Percentiles rank a stretch among this genome's conserved stretches.
Conservation (phyloP, 768 basidiomycete species). For the Suillus discolor region DNA sequence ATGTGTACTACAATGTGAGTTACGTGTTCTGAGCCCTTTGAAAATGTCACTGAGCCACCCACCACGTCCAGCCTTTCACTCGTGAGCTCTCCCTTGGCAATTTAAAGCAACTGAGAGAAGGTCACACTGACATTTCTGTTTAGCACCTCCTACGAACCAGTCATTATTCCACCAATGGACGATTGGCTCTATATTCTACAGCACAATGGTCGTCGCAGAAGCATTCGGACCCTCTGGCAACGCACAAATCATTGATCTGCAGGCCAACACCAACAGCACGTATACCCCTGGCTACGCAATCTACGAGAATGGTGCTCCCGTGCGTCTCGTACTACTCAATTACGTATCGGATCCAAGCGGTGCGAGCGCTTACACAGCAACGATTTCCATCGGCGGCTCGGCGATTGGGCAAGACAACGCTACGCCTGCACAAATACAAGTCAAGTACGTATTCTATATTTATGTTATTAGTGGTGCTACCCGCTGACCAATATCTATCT, state of each 20-base stretch:
- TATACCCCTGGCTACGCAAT: conserved; percentile 54
- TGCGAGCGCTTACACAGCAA: conserved; percentile 39
- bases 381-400: conserved; percentile 35
- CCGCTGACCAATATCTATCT: not conserved
- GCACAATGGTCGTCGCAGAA: conserved; percentile 41
- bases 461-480: not conserved
- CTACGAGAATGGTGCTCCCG: conserved; percentile 62
- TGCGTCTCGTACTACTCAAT: conserved; percentile 50
- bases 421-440: conserved; percentile 29
- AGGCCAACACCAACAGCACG: conserved; percentile 25
- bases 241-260: conserved; percentile 40
- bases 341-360: conserved; percentile 46
- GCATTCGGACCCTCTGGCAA: conserved; percentile 36
- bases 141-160: conserved; percentile 46
- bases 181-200: conserved; percentile 42
- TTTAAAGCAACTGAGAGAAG: not conserved
- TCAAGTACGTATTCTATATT: conserved; percentile 28
- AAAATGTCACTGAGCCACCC: not conserved
- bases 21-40: conserved; percentile 1
- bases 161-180: conserved; percentile 40
- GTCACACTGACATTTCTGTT: not conserved
- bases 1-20: conserved; percentile 56
- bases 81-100: conserved; percentile 25
- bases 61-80: conserved; percentile 46
- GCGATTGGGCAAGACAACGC: conserved; percentile 13